Evolutionary conservation across 2,329 filamentous ascomycete species (phyloP).

Genomic region (Pseudogymnoascus sp.): DNA sequence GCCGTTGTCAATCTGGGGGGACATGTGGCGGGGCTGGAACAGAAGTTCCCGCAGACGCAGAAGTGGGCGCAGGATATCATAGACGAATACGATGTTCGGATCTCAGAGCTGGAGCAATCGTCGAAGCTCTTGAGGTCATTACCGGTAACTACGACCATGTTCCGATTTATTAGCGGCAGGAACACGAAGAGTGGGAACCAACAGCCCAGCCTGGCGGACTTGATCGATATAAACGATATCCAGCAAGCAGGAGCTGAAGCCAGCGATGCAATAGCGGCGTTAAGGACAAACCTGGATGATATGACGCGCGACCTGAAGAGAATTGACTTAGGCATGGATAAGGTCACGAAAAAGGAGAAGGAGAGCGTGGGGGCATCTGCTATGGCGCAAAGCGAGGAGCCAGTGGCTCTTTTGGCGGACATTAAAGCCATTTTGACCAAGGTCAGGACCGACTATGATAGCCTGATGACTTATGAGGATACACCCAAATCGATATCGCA

Average conservation of each 20-base stretch:
- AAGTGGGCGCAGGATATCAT: constrained; percentile 62
- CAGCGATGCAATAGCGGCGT: constrained; percentile 47
- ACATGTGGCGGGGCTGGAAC: constrained; percentile 62
- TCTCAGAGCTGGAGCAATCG: constrained; percentile 59
- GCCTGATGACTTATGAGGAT: constrained; percentile 59
- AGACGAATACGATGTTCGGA: constrained; percentile 56
- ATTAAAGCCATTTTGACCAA: constrained; percentile 81
- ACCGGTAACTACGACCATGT: constrained; percentile 57
- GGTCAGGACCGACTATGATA: constrained; percentile 76
- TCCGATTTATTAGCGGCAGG: constrained; percentile 52
- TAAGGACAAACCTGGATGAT: constrained; percentile 50
- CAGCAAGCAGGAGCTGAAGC: constrained; percentile 63
- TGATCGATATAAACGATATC: constrained; percentile 66
- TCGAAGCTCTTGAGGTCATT: constrained; percentile 56
- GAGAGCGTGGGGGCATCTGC: constrained; percentile 46
- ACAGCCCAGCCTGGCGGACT: constrained; percentile 58
- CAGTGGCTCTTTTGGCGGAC: constrained; percentile 65
- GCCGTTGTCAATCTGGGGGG: constrained; percentile 78
- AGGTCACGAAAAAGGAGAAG: constrained; percentile 55
- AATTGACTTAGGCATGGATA: constrained; percentile 53
- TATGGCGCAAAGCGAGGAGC: constrained; percentile 52
- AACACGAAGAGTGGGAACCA: constrained; percentile 35
- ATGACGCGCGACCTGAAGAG: constrained; percentile 51
- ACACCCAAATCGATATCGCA: constrained; percentile 57
- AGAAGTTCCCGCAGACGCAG: constrained; percentile 62